Conservation (phyloP, 805 yeast genomes). For the Monosporozyma yasuniensis region DNA sequence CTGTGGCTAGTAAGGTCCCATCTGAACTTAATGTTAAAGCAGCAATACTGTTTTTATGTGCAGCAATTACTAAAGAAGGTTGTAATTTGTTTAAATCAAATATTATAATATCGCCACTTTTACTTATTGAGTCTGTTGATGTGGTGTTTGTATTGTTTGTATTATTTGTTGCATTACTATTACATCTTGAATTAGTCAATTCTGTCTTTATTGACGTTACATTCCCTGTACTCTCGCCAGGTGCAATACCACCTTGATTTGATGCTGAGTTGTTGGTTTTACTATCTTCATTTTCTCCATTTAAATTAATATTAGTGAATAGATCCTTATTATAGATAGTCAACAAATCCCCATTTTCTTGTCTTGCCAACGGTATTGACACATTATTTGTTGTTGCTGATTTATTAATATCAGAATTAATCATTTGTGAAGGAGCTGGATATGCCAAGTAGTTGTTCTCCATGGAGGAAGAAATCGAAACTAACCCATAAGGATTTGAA, state of each 20-base stretch:
- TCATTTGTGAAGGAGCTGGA: conserved; percentile 65
- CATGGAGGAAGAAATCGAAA: conserved; percentile 48
- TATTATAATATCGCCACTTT: conserved; percentile 59
- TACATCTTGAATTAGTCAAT: neutral
- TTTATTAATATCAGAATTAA: conserved; percentile 27
- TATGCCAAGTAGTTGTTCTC: conserved; percentile 55
- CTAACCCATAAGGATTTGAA: conserved; percentile 45
- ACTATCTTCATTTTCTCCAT: neutral
- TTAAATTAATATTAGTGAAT: neutral
- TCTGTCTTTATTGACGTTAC: neutral
- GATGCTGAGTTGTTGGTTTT: neutral
- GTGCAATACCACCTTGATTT: neutral
- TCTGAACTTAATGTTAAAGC: conserved; percentile 54
- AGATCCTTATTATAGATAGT: neutral
- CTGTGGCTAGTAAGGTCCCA: conserved; percentile 61
- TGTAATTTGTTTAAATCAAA: conserved; percentile 54
- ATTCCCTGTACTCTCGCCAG: conserved; percentile 1
- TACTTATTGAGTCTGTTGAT: conserved; percentile 9
- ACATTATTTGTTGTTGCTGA: conserved; percentile 27
- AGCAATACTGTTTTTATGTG: conserved; percentile 63
- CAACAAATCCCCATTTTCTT: neutral
- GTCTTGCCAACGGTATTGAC: conserved; percentile 7
- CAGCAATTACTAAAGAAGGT: conserved; percentile 61
- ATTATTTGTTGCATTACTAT: conserved; percentile 3
- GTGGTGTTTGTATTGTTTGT: conserved; percentile 8